These are phyloP conservation scores for Leishmania guyanensis DNA, from an alignment of 208 protist genomes.

Conservation along the genomic window DNA sequence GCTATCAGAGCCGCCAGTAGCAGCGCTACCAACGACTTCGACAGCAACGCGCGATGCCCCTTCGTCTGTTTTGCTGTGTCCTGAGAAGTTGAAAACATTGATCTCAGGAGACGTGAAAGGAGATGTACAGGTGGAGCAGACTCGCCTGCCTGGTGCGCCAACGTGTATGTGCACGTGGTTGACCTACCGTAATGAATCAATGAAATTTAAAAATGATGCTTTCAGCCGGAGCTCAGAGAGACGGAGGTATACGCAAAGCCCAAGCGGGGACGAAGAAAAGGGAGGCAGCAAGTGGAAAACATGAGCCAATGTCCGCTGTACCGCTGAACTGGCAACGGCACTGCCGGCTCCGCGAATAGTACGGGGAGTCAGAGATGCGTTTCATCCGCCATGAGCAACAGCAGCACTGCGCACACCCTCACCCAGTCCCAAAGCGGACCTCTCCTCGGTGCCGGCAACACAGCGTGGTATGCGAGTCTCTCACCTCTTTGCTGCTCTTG, in stretches of 20 bases:
- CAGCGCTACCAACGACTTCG: neutral
- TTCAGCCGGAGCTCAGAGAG: neutral
- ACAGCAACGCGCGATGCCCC: neutral
- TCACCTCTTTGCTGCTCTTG: neutral
- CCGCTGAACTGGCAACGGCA: too few relatives aligned
- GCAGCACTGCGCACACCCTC: neutral
- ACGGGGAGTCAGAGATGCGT: neutral
- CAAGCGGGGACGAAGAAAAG: neutral
- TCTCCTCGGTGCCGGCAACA: neutral
- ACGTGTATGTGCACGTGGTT: neutral
- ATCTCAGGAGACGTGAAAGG: neutral
- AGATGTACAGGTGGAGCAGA: neutral
- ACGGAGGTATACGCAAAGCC: neutral
- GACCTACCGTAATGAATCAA: neutral
- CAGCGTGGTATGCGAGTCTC: neutral
- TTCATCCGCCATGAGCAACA: neutral
- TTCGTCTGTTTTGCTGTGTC: neutral
- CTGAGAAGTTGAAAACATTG: neutral
- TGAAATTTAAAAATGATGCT: neutral
- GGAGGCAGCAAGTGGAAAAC: neutral
- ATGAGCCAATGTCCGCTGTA: neutral
- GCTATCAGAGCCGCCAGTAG: neutral
- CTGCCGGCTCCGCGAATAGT: neutral
- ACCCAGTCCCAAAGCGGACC: neutral
- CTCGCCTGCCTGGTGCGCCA: too few relatives aligned